Evolutionary conservation across 2,329 filamentous ascomycete genomes (phyloP).

Genomic region (Plectosphaerella cucumerina): DNA sequence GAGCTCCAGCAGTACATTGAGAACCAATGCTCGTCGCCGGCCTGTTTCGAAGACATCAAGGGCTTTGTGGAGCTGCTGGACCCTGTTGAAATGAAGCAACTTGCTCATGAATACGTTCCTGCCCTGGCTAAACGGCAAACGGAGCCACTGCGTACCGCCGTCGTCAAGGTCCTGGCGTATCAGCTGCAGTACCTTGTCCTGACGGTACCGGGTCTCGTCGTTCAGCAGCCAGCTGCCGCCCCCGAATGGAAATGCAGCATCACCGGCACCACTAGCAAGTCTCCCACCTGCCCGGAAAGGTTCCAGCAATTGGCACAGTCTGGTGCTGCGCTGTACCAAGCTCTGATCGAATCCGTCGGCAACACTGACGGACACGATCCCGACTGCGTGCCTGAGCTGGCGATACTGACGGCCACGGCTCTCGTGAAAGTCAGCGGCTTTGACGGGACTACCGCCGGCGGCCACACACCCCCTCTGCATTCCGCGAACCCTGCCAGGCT

Average conservation of each 20-base stretch:
- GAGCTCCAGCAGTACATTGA: constrained; percentile 32
- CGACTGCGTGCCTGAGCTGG: constrained; percentile 24
- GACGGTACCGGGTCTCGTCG: neutral
- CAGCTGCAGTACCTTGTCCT: constrained; percentile 41
- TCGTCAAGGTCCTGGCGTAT: constrained; percentile 28
- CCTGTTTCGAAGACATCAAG: constrained; percentile 45
- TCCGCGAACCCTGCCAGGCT: constrained; percentile 23
- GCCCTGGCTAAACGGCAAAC: constrained; percentile 22
- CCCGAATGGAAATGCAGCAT: constrained; percentile 8
- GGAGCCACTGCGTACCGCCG: constrained; percentile 16
- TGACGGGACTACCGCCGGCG: neutral
- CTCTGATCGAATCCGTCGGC: constrained; percentile 3
- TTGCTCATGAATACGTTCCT: constrained; percentile 32
- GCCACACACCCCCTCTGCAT: constrained; percentile 12
- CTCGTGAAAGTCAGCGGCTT: constrained; percentile 19
- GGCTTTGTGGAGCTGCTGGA: constrained; percentile 37
- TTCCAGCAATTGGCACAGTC: constrained; percentile 9
- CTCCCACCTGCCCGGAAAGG: constrained; percentile 5
- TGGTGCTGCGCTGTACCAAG: constrained; percentile 6
- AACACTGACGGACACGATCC: neutral
- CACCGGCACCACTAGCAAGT: constrained; percentile 1
- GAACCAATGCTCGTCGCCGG: constrained; percentile 27
- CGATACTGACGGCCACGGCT: constrained; percentile 28
- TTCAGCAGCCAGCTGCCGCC: neutral
- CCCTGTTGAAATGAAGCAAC: constrained; percentile 31